Base-by-base conservation (phyloP, 805 yeast species). In the Yamadazyma nakazawae region DNA sequence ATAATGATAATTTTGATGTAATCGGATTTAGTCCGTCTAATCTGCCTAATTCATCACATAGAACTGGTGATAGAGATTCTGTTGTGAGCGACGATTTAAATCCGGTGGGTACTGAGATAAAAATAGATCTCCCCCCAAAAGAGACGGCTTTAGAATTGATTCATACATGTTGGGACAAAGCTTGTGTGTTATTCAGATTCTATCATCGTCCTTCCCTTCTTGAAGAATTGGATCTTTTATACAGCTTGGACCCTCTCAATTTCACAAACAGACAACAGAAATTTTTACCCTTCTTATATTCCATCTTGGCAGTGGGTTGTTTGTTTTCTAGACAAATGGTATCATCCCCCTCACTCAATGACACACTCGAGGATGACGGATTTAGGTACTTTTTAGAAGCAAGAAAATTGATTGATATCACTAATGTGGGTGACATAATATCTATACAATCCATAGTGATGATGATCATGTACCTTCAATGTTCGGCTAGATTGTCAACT, bases 291-390 rank as follows among this genome's bases (percentile, higher is more conserved):
- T 73, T 90, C 50, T 81, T 89, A 36, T 89, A 89, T 64, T 80
- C 94, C 0, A 86, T 88, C n/a, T 74, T 90, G 67, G 96, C 96
- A 0, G 88, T 89, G 52, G 97, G 97, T 13, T 87, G 89, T 3
- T 68, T 89, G 32, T 88, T 90, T 55, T 75, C 80, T 32, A 82
- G 82, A 57, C 51, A 63, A 56, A n/a, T 32, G 13, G 28, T 25
- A 14, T 10, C 52, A 50, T 17, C 51, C 49, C 19, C 42, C 10
- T 16, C 16, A 10, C 21, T 24, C 13, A 43, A 38, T 25, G 42
- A 43, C 24, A 63, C 63, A 16, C 70, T 81, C 45, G 84, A 81
- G 45, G 89, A 85, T 61, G 94, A 87, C 54, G 96, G 96, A 2
- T 85, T 83, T 61, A 76, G 75, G 54, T 89, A 85, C 64, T 89